Base-by-base conservation (phyloP, 139 green algal genomes). In the Auxenochlorella pyrenoidosa region DNA sequence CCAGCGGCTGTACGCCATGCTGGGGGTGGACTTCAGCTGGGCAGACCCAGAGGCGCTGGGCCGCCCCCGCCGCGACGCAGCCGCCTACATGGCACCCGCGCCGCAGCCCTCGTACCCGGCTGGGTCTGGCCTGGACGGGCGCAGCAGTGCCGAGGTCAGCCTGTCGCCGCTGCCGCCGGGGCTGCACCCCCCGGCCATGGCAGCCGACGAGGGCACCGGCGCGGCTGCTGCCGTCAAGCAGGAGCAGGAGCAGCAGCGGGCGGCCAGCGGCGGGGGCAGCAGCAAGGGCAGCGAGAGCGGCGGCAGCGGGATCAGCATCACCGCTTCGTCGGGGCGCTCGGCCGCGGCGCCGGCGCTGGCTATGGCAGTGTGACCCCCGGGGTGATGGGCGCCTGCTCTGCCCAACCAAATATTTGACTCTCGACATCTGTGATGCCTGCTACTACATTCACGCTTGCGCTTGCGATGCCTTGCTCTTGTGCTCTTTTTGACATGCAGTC, bases 21-120 rank as follows among this genome's bases (percentile, higher is more conserved):
- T 94, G 10, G 83, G 86, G 18, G 88, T 80, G 12, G 83, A 88
- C 40, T 90, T 92, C 16, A 24, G 44, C 43, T 94, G 92, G 91
- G 40, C 34, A 30, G 70, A 76, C 70, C 70, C 70, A 22, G 54
- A 63, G 54, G 54, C 54, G 54, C 54, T 63, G 54, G 54, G 54
- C 70, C 70, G 16, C 70, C 32, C 70, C 34, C 70, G 47, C 70
- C 40, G 34, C 10, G n/a, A 47, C 70, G n/a, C 70, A 12, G 34
- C n/a, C 70, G 18, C 21, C 70, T 36, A 19, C 36, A 6, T 13
- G 38, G 70, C 34, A 10, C n/a, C 70, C 36, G 70, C 34, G n/a
- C 34, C 34, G 54, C 54, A 63, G 54, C 54, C 54, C 54, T 63
- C 54, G 2, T 22, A 24, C 15, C 54, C 54, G 16, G 54, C 18